Percentiles rank a stretch among this genome's conserved stretches.
These are phyloP conservation scores for Mycosphaerella sp. DNA, from an alignment of 2,329 filamentous ascomycete species.

Conservation along the genomic window DNA sequence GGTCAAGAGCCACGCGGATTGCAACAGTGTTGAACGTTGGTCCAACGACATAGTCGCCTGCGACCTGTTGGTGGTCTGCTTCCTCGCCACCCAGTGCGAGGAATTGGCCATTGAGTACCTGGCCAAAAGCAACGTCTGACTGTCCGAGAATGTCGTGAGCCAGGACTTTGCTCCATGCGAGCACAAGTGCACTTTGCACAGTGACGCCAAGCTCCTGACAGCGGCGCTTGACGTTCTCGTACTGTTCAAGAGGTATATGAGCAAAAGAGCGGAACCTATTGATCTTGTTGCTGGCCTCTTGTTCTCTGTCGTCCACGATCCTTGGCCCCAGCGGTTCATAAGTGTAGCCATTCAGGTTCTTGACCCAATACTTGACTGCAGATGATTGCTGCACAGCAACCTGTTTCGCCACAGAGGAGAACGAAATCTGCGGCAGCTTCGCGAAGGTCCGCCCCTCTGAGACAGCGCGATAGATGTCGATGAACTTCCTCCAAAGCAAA, in stretches of 20 bases:
- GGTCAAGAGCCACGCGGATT: not conserved
- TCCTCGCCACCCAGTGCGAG: not conserved
- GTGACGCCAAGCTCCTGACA: not conserved
- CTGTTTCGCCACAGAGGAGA: not conserved
- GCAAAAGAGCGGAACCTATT: not conserved
- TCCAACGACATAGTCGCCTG: not conserved
- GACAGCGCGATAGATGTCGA: not conserved
- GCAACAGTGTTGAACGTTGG: not conserved
- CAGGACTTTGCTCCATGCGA: not conserved
- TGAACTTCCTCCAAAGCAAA: not conserved
- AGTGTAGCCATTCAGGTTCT: not conserved
- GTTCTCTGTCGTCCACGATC: not conserved
- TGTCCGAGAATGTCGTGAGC: not conserved
- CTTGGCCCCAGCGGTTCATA: not conserved
- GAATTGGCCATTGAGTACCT: not conserved
- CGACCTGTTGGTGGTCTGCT: not conserved
- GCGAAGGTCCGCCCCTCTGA: not conserved
- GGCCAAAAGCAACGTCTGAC: not conserved
- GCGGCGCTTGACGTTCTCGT: not conserved
- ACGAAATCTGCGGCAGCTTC: not conserved
- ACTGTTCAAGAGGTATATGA: not conserved
- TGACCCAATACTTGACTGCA: not conserved
- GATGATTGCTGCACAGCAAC: not conserved
- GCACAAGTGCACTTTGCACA: not conserved
- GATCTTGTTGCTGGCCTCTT: not conserved